Conservation (phyloP, 805 yeast species). For the Candida coquimbonensis region DNA sequence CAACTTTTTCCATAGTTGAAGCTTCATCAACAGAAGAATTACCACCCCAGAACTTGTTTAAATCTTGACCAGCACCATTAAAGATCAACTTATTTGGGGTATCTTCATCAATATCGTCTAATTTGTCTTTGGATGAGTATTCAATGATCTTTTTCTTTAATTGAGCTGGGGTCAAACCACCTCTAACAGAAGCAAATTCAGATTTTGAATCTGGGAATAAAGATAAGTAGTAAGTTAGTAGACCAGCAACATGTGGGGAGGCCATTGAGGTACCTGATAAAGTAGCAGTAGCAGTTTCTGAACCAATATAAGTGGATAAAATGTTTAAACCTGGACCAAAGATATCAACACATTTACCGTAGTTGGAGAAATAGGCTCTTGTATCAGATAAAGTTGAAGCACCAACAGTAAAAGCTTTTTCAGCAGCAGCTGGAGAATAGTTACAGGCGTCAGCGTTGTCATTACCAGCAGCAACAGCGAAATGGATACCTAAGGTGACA, state of each 20-base stretch:
- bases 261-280: conserved; percentile 98
- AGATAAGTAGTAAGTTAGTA: conserved; percentile 82
- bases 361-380: conserved; percentile 94
- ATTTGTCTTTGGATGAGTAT: conserved; percentile 53
- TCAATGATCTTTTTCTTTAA: conserved; percentile 69
- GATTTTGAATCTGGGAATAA: conserved; percentile 72
- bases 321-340: conserved; percentile 95
- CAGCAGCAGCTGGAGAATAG: conserved; percentile 86
- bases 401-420: conserved; percentile 84
- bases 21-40: conserved; percentile 2
- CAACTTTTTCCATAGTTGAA: conserved; percentile 6
- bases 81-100: conserved; percentile 73
- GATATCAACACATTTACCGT: conserved; percentile 91
- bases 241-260: conserved; percentile 91
- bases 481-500: conserved; percentile 78
- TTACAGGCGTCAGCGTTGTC: conserved; percentile 90
- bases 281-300: conserved; percentile 67
- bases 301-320: conserved; percentile 77
- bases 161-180: conserved; percentile 59
- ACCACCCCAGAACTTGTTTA: conserved; percentile 27
- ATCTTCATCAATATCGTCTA: conserved; percentile 59
- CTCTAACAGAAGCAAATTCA: conserved; percentile 48
- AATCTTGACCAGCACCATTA: conserved; percentile 76
- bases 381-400: conserved; percentile 84
- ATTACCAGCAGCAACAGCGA: conserved; percentile 96